Percentiles rank a stretch among this genome's conserved stretches.
phyloP scores from a whole-genome alignment of 192 early-diverging fungal genomes.

The Ambispora gerdemannii region DNA sequence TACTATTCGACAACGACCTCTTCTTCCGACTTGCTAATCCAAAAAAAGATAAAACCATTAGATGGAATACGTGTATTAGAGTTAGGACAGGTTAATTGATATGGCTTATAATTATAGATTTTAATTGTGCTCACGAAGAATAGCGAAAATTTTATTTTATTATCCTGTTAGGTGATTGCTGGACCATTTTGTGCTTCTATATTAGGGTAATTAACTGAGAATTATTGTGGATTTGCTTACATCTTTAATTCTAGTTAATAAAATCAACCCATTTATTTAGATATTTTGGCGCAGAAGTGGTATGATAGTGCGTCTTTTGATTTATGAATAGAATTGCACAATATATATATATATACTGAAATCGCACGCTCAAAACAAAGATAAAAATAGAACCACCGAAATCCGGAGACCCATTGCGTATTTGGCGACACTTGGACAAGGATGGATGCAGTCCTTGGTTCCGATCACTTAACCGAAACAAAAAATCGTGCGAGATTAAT shows the following conservation, averaged over 20 bases:
- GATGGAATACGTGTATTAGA: constrained; percentile 42
- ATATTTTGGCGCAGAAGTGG: constrained; percentile 49
- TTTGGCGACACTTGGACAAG: constrained; percentile 45
- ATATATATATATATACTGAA: background rate
- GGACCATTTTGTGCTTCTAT: constrained; percentile 53
- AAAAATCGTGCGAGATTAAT: constrained; percentile 48
- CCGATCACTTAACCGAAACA: constrained; percentile 44
- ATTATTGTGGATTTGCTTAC: background rate
- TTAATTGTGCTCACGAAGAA: background rate
- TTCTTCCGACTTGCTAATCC: too few relatives aligned
- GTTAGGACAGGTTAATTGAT: constrained; percentile 41
- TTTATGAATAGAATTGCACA: background rate
- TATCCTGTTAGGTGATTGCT: constrained; percentile 40
- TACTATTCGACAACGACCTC: too few relatives aligned
- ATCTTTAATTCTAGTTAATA: background rate
- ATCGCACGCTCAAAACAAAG: background rate
- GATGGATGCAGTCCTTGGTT: constrained; percentile 50
- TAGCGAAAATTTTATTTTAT: background rate
- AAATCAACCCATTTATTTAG: too few relatives aligned
- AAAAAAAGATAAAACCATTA: constrained; percentile 34
- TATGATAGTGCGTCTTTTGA: constrained; percentile 21
- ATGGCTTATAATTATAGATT: background rate
- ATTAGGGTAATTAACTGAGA: constrained; percentile 34
- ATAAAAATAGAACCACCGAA: constrained; percentile 50
- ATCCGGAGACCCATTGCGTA: constrained; percentile 44